Evolutionary conservation across 192 early-diverging fungal genomes (phyloP), one percentile per base, ranked within the genome.

Genomic region (Piromyces sp.): DNA sequence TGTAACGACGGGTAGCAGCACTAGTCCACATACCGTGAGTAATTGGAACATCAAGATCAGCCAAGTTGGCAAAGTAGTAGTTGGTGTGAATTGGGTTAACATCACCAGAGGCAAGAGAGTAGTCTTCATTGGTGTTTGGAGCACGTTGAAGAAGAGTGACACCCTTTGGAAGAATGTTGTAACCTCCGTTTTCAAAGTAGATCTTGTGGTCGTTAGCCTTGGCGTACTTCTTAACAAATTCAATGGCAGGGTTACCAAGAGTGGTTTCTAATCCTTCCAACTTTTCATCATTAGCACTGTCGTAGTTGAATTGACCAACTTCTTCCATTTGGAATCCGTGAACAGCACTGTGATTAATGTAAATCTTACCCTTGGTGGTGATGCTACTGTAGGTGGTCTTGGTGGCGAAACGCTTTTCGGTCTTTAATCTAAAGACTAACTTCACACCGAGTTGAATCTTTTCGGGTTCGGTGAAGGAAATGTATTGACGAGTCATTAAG

Each of bases 11-110:
- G 78, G 95, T 95, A 28, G 95, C 92, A 14, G 96, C 96, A 83
- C 91, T 92, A 79, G 95, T 98, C 95, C 95, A 98, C 96, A 98
- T 98, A 80, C 96, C 96, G 88, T 98, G 96, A 33, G 95, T 96
- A 83, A 98, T 98, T 37, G 96, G 95, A 80, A 94, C 95, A 31
- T 95, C 95, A 79, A 98, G 92, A 80, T 91, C 89, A 30, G 95
- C 95, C 28, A 95, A 87, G 82, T 95, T 94, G 83, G 95, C 93
- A 91, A 98, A 96, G 92, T 94, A 96, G 79, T 92, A 90, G 91
- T 96, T 96, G 82, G 94, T 94, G 90, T 98, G 96, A 86, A 98
- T 98, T 79, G 96, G 96, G 86, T 98, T 98, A 88, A 93, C 92
- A 85, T 98, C 96, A 81, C 93, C 93, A 28, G 95, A 96, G 36